Base-by-base conservation (phyloP, 2,329 filamentous ascomycete genomes). In the Botrytis cinerea region DNA sequence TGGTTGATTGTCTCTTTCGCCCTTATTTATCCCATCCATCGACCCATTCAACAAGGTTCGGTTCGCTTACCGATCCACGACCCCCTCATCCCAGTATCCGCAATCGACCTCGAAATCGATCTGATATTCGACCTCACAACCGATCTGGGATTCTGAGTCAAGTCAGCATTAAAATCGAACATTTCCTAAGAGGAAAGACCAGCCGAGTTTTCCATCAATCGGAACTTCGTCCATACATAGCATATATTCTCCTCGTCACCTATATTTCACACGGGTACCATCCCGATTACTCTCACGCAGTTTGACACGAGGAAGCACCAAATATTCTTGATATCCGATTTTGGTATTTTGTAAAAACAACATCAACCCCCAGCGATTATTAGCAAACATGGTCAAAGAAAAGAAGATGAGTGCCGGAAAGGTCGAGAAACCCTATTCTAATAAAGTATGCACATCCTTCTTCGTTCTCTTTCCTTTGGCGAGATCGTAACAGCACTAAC, bases 41-140 rank as follows among this genome's bases (percentile, higher is more conserved):
- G 22, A 40, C 59, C 22, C 25, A 40, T n/a, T n/a, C 38, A 66
- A 25, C 28, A 25, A 48, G 20, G 5, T 48, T 66, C 62, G 20
- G 5, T 48, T 66, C 62, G 62, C 62, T 46, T 66, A 66, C n/a
- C 43, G 62, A 66, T 66, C 62, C 25, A 48, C 62, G 28, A 46
- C 43, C 62, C 62, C 62, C 45, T 66, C 62, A 66, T 66, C 62
- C 20, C 45, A 8, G 43, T 16, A 48, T 46, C 51, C 51, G 51
- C 51, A 28, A 57, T 57, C 51, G 51, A 18, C 51, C 20, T 35
- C 62, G 20, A 32, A 46, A 66, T 66, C 62, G 62, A 66, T 20
- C 40, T 46, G 40, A 4, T 22, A 35, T 32, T 32, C 25, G 62
- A 46, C 43, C 28, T 66, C 62, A 7, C 28, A 46, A 46, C 25